Conservation (phyloP, 2,329 filamentous ascomycete genomes). For the Geosmithia putterillii region DNA sequence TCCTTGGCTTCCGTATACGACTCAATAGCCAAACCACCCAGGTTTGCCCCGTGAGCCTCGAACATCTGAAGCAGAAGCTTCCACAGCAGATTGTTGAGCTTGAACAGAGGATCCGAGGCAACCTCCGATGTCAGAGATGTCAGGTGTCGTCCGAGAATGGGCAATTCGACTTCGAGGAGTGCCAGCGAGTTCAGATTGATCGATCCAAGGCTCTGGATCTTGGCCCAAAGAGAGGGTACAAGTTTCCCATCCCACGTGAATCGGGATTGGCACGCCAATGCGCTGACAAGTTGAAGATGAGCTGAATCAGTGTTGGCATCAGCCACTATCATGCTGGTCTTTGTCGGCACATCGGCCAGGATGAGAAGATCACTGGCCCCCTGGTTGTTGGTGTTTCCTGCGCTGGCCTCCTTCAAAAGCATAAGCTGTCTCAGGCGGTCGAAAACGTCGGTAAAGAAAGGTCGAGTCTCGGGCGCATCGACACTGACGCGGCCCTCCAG, state of each 20-base stretch:
- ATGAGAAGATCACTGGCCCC: conserved; percentile 28
- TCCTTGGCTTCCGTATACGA: conserved; percentile 13
- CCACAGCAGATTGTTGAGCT: conserved; percentile 35
- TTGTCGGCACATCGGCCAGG: conserved; percentile 29
- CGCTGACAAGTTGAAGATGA: conserved; percentile 34
- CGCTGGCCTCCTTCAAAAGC: conserved; percentile 17
- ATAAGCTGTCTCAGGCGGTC: conserved; percentile 42
- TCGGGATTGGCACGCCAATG: conserved; percentile 25
- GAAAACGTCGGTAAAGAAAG: conserved; percentile 43
- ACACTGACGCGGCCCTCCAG: conserved; percentile 34
- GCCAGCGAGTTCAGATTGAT: conserved; percentile 48
- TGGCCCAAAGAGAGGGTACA: conserved; percentile 36
- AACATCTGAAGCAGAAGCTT: conserved; percentile 30
- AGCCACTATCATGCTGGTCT: conserved; percentile 16
- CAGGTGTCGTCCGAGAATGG: conserved; percentile 44
- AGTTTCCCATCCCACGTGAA: conserved; percentile 28
- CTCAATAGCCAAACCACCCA: conserved; percentile 14
- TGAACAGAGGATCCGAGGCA: conserved; percentile 32
- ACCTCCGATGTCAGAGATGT: conserved; percentile 35
- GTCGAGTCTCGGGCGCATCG: conserved; percentile 25
- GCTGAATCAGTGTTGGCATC: conserved; percentile 11
- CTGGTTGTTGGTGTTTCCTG: not conserved
- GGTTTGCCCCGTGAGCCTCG: conserved; percentile 20
- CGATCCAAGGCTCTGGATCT: conserved; percentile 35
- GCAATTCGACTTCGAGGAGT: conserved; percentile 53